Conservation (phyloP, 208 protist genomes). For the Trypanosoma melophagium region DNA sequence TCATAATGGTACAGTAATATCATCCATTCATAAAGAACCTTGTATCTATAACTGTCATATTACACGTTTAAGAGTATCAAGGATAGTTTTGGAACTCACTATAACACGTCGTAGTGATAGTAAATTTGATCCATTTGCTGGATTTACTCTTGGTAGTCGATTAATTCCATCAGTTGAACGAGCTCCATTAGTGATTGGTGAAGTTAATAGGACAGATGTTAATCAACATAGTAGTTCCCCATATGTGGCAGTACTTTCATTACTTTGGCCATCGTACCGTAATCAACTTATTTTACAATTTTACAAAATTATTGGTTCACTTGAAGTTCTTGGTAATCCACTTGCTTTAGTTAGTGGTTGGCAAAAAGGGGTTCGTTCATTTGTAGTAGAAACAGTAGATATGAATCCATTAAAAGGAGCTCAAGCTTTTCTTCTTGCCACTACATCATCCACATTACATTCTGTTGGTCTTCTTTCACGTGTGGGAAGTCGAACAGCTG, state of each 20-base stretch:
- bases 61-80: constrained; percentile 40
- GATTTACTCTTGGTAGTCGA: constrained; percentile 28
- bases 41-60: constrained; percentile 43
- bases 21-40: background rate
- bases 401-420: constrained; percentile 44
- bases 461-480: constrained; percentile 62
- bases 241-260: constrained; percentile 14
- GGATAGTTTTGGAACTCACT: constrained; percentile 41
- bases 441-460: constrained; percentile 71
- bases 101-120: constrained; percentile 46
- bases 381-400: constrained; percentile 36
- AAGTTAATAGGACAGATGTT: constrained; percentile 32
- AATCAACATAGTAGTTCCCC: constrained; percentile 40
- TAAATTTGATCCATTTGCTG: constrained; percentile 50
- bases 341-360: constrained; percentile 53
- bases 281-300: constrained; percentile 67
- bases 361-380: constrained; percentile 54
- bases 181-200: constrained; percentile 34
- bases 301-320: constrained; percentile 72
- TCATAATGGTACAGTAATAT: constrained; percentile 1
- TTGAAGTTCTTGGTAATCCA: constrained; percentile 78
- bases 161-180: constrained; percentile 59
- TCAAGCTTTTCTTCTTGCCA: constrained; percentile 47
- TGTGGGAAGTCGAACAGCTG: constrained; percentile 51
- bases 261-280: constrained; percentile 59